Evolutionary conservation across 2,329 filamentous ascomycete species (phyloP).

Genomic region (Xylariaceae sp.): DNA sequence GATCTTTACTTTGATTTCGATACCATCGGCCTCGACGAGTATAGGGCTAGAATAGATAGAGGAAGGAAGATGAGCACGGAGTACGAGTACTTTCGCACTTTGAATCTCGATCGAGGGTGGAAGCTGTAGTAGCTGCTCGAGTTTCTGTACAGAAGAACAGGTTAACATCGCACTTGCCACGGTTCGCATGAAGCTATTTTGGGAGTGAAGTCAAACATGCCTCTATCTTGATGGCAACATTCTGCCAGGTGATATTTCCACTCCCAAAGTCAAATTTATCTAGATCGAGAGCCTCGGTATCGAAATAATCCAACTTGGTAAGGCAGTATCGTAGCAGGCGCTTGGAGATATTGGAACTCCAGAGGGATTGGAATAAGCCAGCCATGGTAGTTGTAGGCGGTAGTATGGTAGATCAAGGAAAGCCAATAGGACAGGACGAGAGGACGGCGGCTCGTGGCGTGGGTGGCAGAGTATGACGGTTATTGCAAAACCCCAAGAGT

Average conservation of each 20-base stretch:
- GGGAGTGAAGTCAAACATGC: conserved; percentile 41
- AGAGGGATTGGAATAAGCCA: conserved; percentile 63
- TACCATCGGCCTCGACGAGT: conserved; percentile 73
- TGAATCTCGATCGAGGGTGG: conserved; percentile 67
- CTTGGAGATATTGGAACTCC: conserved; percentile 76
- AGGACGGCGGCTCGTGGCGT: too few relatives aligned
- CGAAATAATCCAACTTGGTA: conserved; percentile 77
- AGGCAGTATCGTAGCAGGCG: conserved; percentile 83
- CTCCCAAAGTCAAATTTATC: conserved; percentile 81
- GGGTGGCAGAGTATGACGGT: conserved; percentile 15
- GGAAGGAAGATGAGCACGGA: conserved; percentile 80
- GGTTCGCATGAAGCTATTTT: too few relatives aligned
- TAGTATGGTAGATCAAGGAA: not conserved
- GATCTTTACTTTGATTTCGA: conserved; percentile 66
- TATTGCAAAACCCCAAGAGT: conserved; percentile 25
- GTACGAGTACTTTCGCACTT: conserved; percentile 68
- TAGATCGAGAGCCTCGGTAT: conserved; percentile 79
- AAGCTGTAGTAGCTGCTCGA: conserved; percentile 69
- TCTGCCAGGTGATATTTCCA: conserved; percentile 78
- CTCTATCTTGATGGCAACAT: conserved; percentile 77
- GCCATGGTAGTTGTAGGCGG: conserved; percentile 51
- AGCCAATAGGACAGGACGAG: too few relatives aligned
- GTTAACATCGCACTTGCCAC: conserved; percentile 15
- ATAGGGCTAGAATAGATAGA: conserved; percentile 86
- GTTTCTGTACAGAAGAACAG: conserved; percentile 56